Conservation (phyloP, 257 asterid species). For the Nicotiana undulata region DNA sequence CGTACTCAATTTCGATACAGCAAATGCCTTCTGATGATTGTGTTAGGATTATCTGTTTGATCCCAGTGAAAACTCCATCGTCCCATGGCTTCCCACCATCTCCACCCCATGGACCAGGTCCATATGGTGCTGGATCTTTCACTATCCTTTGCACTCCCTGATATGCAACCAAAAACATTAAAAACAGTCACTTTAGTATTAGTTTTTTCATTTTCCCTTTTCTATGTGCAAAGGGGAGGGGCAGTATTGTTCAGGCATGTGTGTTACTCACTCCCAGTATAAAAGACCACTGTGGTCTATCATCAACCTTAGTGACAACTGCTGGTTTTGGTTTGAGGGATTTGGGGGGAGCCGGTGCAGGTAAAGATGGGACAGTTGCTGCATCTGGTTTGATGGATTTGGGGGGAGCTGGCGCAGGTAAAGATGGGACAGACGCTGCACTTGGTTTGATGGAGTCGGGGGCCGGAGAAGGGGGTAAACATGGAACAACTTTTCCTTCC, state of each 20-base stretch:
- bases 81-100: constrained; percentile 88
- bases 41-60: constrained; percentile 52
- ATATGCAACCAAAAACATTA: not conserved
- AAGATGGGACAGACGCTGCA: constrained; percentile 7
- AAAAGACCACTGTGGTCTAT: constrained; percentile 33
- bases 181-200: not conserved
- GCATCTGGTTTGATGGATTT: not conserved
- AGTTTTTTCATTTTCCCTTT: not conserved
- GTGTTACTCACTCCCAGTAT: constrained; percentile 20
- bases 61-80: constrained; percentile 75
- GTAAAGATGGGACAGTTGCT: not conserved
- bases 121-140: constrained; percentile 64
- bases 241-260: not conserved
- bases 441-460: not conserved
- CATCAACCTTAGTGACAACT: constrained; percentile 20
- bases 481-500: constrained; percentile 30
- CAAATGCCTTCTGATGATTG: constrained; percentile 42
- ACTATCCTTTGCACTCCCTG: constrained; percentile 37
- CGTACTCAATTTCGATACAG: constrained; percentile 67
- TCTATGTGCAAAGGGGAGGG: not conserved
- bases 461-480: constrained; percentile 12
- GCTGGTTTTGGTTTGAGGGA: constrained; percentile 20
- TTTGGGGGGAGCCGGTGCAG: constrained; percentile 2
- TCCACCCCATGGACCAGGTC: constrained; percentile 95
- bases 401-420: constrained; percentile 16